Evolutionary conservation across 495 filamentous ascomycete species (phyloP).

Genomic region (Chaetomium cochliodes): DNA sequence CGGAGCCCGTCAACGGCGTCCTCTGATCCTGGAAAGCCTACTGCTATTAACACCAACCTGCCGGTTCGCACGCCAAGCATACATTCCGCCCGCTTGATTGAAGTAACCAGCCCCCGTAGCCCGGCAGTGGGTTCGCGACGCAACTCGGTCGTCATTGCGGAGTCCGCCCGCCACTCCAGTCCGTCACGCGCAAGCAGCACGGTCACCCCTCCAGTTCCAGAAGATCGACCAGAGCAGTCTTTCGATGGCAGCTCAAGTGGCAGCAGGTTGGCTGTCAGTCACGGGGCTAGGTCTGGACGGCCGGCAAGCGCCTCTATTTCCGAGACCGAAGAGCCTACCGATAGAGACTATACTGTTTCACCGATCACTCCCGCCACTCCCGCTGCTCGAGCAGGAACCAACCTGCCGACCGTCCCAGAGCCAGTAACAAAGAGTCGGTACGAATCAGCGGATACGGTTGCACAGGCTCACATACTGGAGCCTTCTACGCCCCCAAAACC

Average conservation of each 20-base stretch:
- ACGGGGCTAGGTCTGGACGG: conserved; percentile 28
- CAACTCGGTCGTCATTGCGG: conserved; percentile 43
- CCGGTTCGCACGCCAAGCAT: conserved; percentile 50
- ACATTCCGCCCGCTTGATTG: conserved; percentile 54
- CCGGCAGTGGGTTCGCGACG: conserved; percentile 42
- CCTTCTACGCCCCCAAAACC: conserved; percentile 27
- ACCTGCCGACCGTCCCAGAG: conserved; percentile 22
- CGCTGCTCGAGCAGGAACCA: conserved; percentile 5
- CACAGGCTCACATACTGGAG: conserved; percentile 1
- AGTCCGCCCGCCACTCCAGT: conserved; percentile 37
- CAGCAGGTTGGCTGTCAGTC: conserved; percentile 20
- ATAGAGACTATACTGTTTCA: conserved; percentile 20
- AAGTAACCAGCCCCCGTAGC: conserved; percentile 51
- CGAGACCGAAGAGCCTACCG: conserved; percentile 35
- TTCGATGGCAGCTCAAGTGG: conserved; percentile 26
- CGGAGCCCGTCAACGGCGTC: conserved; percentile 42
- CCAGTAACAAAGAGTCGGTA: conserved; percentile 13
- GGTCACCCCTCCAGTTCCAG: conserved; percentile 43
- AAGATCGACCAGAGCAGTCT: conserved; percentile 33
- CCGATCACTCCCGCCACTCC: conserved; percentile 19
- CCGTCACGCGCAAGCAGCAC: conserved; percentile 39
- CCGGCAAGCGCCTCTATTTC: conserved; percentile 37
- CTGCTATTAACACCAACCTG: conserved; percentile 40
- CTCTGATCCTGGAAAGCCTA: conserved; percentile 42
- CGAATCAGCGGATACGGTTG: conserved; percentile 18